phyloP scores from a whole-genome alignment of 1,284 basidiomycete genomes.

The Irpex sp. region DNA sequence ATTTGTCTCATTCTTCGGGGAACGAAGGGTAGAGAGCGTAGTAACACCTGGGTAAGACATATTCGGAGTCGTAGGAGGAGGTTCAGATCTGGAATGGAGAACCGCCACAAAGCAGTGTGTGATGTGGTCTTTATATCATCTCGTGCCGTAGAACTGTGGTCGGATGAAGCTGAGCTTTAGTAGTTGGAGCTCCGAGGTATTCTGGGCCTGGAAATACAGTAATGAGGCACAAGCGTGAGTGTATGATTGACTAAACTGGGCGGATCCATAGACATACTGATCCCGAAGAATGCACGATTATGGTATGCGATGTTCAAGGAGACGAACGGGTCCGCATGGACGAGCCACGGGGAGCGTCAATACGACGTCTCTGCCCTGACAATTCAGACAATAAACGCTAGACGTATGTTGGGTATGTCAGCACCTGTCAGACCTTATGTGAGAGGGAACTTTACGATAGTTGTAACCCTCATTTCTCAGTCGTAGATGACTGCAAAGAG shows the following conservation, averaged over 20 bases:
- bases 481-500: background rate
- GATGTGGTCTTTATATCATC: conserved; percentile 7
- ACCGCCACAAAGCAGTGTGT: background rate
- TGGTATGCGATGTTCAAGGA: background rate
- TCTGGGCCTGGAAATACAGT: background rate
- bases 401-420: too few species aligned
- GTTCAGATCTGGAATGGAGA: background rate
- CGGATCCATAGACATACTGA: background rate
- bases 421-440: background rate
- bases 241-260: background rate
- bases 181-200: conserved; percentile 15
- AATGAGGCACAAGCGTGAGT: background rate
- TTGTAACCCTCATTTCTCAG: background rate
- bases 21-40: background rate
- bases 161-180: conserved; percentile 12
- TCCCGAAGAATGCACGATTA: background rate
- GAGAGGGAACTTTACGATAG: background rate
- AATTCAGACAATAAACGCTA: background rate
- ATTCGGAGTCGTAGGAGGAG: background rate
- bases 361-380: background rate
- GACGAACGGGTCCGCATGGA: background rate
- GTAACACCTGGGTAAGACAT: background rate
- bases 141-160: background rate
- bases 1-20: background rate
- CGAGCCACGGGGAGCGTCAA: background rate